Evolutionary conservation across 2,329 filamentous ascomycete genomes (phyloP).

Genomic region (Xylaria sp.): DNA sequence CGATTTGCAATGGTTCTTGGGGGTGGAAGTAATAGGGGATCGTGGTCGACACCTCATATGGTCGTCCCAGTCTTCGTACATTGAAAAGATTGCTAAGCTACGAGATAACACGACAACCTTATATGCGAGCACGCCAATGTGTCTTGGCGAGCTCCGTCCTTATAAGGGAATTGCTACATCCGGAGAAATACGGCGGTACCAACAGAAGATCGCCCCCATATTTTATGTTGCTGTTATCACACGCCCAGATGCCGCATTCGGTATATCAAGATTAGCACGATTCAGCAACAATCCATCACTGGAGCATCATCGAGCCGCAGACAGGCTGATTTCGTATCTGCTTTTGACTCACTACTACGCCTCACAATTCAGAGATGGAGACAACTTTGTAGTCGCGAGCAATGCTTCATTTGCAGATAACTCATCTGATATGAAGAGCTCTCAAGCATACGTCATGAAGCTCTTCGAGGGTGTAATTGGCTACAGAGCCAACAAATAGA

Average conservation of each 20-base stretch:
- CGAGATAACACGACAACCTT: background rate
- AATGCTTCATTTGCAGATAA: constrained; percentile 6
- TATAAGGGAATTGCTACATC: background rate
- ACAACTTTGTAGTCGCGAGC: background rate
- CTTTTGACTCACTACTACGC: background rate
- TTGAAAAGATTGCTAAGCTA: constrained; percentile 2
- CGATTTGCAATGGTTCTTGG: background rate
- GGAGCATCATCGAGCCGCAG: background rate
- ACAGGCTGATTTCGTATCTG: background rate
- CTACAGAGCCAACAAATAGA: constrained; percentile 1
- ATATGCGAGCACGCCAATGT: background rate
- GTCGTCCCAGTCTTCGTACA: background rate
- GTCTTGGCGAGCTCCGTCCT: background rate
- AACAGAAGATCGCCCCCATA: background rate
- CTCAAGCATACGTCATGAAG: constrained; percentile 1
- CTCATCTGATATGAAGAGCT: constrained; percentile 4
- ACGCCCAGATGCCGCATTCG: background rate
- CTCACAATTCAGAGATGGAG: background rate
- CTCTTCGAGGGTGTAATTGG: constrained; percentile 5
- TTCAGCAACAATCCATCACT: background rate
- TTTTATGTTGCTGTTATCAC: background rate
- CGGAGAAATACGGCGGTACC: background rate
- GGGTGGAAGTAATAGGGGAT: background rate
- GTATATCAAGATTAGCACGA: background rate
- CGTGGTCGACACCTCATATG: background rate